phyloP scores from a whole-genome alignment of 345 rosid species.

The Eutrema heterophyllum region DNA sequence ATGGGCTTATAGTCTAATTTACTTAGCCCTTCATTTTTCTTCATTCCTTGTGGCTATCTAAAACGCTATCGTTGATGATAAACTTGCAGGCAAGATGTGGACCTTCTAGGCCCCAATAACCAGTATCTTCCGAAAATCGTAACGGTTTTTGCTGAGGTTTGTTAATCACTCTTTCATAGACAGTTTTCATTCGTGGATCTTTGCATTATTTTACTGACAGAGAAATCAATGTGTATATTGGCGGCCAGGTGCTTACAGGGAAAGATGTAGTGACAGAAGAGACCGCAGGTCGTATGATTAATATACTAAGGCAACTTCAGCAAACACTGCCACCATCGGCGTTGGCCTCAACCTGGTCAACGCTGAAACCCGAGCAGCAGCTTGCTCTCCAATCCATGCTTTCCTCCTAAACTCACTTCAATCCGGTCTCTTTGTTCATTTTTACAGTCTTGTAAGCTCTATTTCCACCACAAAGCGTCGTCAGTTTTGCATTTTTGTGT shows the following conservation, averaged over 20 bases:
- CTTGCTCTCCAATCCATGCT: slow-evolving; percentile 90
- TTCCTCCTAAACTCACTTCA: slow-evolving; percentile 41
- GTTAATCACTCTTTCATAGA: not conserved
- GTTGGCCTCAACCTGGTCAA: slow-evolving; percentile 84
- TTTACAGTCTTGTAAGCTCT: slow-evolving; percentile 20
- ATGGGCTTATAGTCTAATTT: not conserved
- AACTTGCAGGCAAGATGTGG: slow-evolving; percentile 73
- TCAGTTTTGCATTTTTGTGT: slow-evolving; percentile 30
- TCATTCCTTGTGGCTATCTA: not conserved
- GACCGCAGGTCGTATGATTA: slow-evolving; percentile 75
- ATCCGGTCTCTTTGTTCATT: slow-evolving; percentile 2
- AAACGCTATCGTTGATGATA: not conserved
- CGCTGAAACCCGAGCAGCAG: slow-evolving; percentile 94
- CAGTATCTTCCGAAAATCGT: slow-evolving; percentile 85
- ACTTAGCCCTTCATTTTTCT: not conserved
- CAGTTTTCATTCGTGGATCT: not conserved
- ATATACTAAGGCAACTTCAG: slow-evolving; percentile 84
- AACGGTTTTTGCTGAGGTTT: slow-evolving; percentile 88
- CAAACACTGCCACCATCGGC: slow-evolving; percentile 90
- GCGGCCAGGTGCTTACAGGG: slow-evolving; percentile 71
- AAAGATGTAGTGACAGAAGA: slow-evolving; percentile 90
- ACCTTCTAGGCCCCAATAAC: slow-evolving; percentile 84
- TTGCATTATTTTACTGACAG: not conserved
- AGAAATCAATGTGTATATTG: not conserved
- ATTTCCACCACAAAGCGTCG: slow-evolving; percentile 27